Conservation (phyloP, 2,329 filamentous ascomycete genomes). For the Monilinia aucupariae region DNA sequence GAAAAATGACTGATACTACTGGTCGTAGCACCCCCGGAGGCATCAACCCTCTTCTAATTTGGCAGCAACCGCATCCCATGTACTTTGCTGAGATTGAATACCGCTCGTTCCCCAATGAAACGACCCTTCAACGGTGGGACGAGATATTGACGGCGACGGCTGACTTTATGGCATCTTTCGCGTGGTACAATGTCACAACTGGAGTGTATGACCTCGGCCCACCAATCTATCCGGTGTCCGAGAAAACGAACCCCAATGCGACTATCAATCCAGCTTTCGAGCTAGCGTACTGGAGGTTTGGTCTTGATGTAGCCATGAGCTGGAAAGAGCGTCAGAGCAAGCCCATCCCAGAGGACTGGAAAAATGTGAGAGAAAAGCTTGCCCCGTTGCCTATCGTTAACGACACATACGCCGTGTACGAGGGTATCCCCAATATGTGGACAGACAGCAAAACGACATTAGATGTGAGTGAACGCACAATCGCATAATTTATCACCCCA, state of each 20-base stretch:
- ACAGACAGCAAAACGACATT: constrained; percentile 27
- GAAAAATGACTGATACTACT: constrained; percentile 53
- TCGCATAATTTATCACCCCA: background rate
- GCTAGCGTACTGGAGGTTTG: constrained; percentile 56
- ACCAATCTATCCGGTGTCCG: constrained; percentile 47
- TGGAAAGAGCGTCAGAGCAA: constrained; percentile 48
- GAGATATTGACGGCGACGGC: constrained; percentile 46
- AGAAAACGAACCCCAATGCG: constrained; percentile 53
- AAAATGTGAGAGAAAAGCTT: constrained; percentile 45
- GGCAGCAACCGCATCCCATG: constrained; percentile 58
- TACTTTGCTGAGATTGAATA: constrained; percentile 55
- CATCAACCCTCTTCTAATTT: constrained; percentile 56
- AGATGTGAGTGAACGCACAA: background rate
- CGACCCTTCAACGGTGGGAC: constrained; percentile 49
- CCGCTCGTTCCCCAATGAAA: constrained; percentile 40
- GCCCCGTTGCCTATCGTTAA: constrained; percentile 48
- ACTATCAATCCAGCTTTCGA: constrained; percentile 57
- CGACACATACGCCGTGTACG: constrained; percentile 50
- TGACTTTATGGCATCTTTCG: constrained; percentile 55
- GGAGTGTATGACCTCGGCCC: constrained; percentile 48
- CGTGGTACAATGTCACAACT: constrained; percentile 49
- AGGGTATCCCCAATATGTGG: constrained; percentile 45
- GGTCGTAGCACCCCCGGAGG: constrained; percentile 52
- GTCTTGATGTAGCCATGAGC: constrained; percentile 46
- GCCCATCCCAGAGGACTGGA: constrained; percentile 43